Conservation (phyloP, 148 eudicot species). For the Vaccinium darrowii region DNA sequence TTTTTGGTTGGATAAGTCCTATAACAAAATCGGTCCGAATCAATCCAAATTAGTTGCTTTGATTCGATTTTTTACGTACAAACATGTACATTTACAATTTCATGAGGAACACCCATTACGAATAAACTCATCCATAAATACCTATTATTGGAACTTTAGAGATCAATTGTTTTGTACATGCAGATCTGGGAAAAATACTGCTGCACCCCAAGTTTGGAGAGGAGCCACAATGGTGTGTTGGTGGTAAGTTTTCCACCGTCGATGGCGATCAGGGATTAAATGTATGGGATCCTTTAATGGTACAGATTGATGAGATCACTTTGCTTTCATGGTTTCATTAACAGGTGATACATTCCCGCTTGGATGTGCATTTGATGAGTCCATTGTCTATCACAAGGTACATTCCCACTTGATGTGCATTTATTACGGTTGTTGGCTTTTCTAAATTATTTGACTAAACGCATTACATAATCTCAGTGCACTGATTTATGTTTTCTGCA, state of each 20-base stretch:
- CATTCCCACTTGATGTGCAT: neutral
- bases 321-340: neutral
- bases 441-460: too few relatives aligned
- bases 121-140: too few relatives aligned
- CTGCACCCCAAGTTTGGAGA: slow-evolving; percentile 26
- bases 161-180: neutral
- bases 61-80: too few relatives aligned
- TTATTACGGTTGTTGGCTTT: neutral
- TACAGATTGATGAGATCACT: too few relatives aligned
- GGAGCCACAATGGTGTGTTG: slow-evolving; percentile 35
- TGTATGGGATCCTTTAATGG: too few relatives aligned
- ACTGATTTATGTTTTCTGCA: neutral
- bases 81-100: too few relatives aligned
- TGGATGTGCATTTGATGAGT: slow-evolving; percentile 31
- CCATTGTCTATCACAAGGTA: slow-evolving; percentile 25
- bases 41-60: too few relatives aligned
- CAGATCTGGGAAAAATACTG: slow-evolving; percentile 26
- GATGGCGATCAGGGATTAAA: neutral
- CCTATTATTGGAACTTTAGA: neutral
- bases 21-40: too few relatives aligned
- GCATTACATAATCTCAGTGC: too few relatives aligned
- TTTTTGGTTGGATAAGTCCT: too few relatives aligned
- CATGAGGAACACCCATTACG: too few relatives aligned
- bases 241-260: slow-evolving; percentile 18
- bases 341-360: slow-evolving; percentile 30